Evolutionary conservation across 148 eudicot species (phyloP), one percentile per base, ranked within the genome.

Genomic region (Hydrangea macrophylla): DNA sequence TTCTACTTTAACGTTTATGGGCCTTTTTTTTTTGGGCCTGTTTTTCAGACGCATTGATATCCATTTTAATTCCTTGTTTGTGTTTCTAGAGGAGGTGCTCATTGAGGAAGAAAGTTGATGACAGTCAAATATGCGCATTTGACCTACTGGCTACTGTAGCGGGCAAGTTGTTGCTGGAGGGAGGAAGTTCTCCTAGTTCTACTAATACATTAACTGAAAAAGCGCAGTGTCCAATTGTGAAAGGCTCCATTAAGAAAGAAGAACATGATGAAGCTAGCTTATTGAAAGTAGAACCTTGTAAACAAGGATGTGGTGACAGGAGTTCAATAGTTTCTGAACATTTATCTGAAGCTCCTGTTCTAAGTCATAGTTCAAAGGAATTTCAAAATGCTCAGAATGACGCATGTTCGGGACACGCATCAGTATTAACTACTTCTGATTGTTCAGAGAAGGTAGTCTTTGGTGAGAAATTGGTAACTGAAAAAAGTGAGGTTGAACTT

Each of bases 71-170:
- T 67, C 28, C 27, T 68, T 12, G 79, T 42, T 42, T 13, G 68
- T 58, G 64, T 60, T 78, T 80, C 28, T 35, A 88, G 99, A 85
- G 68, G 84, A 87, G 88, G 79, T 71, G 82, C 73, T 64, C 80
- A 22, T 39, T 68, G 58, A 70, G 75, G 72, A 91, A 82, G 76
- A 82, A 78, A 73, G 59, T 22, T 30, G 76, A 77, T 57, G 88
- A 81, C 64, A 71, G 64, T 51, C 81, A 80, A 77, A 70, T 84
- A 83, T 85, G 88, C 61, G 90, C 97, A 9, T 88, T 94, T 68
- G 99, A 94, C 33, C 77, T 94, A 53, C 68, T 90, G 84, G 96
- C 97, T 59, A 78, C 92, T 44, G 88, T 91, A 72, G 99, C 99
- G 70, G 96, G 92, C 28, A 81, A 86, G 75, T 65, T 90, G 53